Percentiles rank a stretch among this genome's conserved stretches.
Evolutionary conservation across 352 stramenopile genomes (phyloP).

Genomic region (Globisporangium irregulare): DNA sequence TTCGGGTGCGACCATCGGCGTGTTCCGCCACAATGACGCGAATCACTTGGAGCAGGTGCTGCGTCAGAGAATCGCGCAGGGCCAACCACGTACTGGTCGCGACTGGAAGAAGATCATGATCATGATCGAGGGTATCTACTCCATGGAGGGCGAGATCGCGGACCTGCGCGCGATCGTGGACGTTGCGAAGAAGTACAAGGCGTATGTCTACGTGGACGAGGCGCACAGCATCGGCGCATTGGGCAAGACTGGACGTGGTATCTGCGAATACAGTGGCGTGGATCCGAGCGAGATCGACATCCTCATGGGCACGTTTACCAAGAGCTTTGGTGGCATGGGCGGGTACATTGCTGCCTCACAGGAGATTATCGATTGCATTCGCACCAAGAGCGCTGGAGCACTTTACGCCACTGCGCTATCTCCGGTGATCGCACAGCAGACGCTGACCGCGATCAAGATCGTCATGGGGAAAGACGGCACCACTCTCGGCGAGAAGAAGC

Average conservation of each 20-base stretch:
- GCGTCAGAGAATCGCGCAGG: conserved; percentile 41
- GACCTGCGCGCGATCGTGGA: conserved; percentile 86
- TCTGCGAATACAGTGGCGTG: conserved; percentile 87
- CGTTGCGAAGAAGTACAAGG: conserved; percentile 93
- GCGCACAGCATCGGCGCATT: conserved; percentile 95
- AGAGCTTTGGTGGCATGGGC: conserved; percentile 94
- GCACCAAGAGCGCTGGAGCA: conserved; percentile 34
- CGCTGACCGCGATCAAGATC: conserved; percentile 87
- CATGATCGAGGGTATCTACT: conserved; percentile 84
- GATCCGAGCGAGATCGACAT: conserved; percentile 92
- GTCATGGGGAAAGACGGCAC: conserved; percentile 96
- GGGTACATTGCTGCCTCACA: conserved; percentile 84
- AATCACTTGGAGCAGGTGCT: conserved; percentile 86
- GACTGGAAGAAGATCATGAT: conserved; percentile 96
- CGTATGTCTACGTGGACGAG: conserved; percentile 95
- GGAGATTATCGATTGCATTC: background rate
- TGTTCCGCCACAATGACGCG: conserved; percentile 96
- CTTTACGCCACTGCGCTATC: background rate
- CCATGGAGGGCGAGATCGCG: conserved; percentile 70
- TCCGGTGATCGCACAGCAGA: conserved; percentile 53
- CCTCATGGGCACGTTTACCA: conserved; percentile 97
- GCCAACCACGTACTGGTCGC: conserved; percentile 83
- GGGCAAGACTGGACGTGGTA: conserved; percentile 85
- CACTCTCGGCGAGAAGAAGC: conserved; percentile 88
- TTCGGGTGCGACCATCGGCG: conserved; percentile 84